Base-by-base conservation (phyloP, 345 rosid genomes). In the Xanthoceras sorbifolium region DNA sequence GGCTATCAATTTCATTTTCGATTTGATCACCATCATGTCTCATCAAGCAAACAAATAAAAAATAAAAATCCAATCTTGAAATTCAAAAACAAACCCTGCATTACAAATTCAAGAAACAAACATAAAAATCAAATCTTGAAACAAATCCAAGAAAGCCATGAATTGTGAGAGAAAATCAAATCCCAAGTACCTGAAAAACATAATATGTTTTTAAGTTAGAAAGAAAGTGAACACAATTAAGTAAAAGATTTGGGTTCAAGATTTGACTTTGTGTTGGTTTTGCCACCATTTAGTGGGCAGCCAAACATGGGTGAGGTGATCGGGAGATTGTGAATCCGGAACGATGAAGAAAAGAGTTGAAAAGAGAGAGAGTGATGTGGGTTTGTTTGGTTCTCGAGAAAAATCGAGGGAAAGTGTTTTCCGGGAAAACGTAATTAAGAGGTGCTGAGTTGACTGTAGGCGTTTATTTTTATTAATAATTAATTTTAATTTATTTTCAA, bases 1-100 rank as follows among this genome's bases (percentile, higher is more conserved):
- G 67, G 94, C 97, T 74, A 93, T 85, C 97, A 95, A 90, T 81
- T 97, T 97, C 64, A 97, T 91, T 84, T 88, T 94, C 34, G 99
- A 90, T 85, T 88, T 91, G 82, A 90, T 86, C 81, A 84, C 82
- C 99, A 97, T 90, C 85, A 67, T 85, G 67, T 34, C 77, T 81
- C 77, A 80, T 76, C 81, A 83, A 69, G 46, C 73, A 69, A 42
- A 23, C 66, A 6, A 31, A 64, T 67, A 18, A 28, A 5, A 26
- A 1, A 22, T 42, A 62, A 52, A 80, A 6, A 42, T 25, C 75
- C 64, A 82, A 80, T 75, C 77, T 73, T 55, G 62, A 52, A 31
- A 22, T 44, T 26, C 78, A 65, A 75, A 9, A 26, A 15, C 32
- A 63, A 74, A 26, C 55, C 71, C 71, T 69, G 46, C 62, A 64